Percentiles rank a stretch among this genome's conserved stretches.
Conservation (phyloP, 441 rosid genomes). For the Adansonia rubrostipa region DNA sequence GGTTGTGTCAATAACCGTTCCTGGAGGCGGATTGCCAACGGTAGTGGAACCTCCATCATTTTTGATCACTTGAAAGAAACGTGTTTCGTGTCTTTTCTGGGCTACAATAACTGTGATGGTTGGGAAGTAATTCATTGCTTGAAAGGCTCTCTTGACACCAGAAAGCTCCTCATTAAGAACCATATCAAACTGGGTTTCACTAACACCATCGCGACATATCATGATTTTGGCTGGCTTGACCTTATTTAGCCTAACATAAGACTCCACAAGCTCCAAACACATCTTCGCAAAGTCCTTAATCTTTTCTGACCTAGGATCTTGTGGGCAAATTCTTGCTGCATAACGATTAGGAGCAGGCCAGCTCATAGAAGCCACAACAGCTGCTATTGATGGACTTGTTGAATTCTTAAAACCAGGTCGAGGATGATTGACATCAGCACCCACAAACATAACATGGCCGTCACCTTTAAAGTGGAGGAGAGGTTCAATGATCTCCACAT, state of each 20-base stretch:
- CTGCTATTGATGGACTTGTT: slow-evolving; percentile 78
- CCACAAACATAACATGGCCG: slow-evolving; percentile 71
- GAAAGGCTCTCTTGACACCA: slow-evolving; percentile 54
- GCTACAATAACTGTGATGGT: slow-evolving; percentile 73
- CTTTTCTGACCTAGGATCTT: slow-evolving; percentile 58
- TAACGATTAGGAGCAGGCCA: slow-evolving; percentile 82
- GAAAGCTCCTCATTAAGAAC: slow-evolving; percentile 71
- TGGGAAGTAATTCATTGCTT: slow-evolving; percentile 47
- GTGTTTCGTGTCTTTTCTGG: slow-evolving; percentile 82
- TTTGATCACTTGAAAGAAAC: slow-evolving; percentile 52
- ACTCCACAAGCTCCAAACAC: slow-evolving; percentile 55
- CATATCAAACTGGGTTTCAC: slow-evolving; percentile 88
- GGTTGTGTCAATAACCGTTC: slow-evolving; percentile 74
- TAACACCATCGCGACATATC: slow-evolving; percentile 83
- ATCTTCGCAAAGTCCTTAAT: slow-evolving; percentile 61
- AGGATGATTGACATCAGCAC: slow-evolving; percentile 90
- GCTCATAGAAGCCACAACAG: slow-evolving; percentile 73
- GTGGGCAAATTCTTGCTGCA: slow-evolving; percentile 67
- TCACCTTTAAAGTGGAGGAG: slow-evolving; percentile 48
- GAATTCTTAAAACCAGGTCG: slow-evolving; percentile 39
- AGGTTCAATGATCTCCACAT: slow-evolving; percentile 58
- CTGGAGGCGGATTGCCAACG: slow-evolving; percentile 64
- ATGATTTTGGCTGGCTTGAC: slow-evolving; percentile 60
- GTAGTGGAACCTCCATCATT: slow-evolving; percentile 38
- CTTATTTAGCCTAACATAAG: slow-evolving; percentile 45